Percentiles rank a stretch among this genome's conserved stretches.
phyloP scores from a whole-genome alignment of 2,329 filamentous ascomycete genomes.

The Phialophora tarda region DNA sequence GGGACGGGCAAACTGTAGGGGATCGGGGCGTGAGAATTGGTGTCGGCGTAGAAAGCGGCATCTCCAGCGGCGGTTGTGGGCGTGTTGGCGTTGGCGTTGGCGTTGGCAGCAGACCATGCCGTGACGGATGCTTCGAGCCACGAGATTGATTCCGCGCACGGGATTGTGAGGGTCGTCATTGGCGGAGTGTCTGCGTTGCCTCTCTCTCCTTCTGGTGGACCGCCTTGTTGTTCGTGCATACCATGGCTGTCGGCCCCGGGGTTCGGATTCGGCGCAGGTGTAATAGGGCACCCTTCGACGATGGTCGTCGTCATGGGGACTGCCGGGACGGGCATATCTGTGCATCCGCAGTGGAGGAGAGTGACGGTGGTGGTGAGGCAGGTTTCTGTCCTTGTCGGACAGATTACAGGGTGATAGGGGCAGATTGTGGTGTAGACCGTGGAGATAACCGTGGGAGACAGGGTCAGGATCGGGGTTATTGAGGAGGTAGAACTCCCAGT shows the following conservation, averaged over 20 bases:
- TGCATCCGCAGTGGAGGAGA: conserved; percentile 34
- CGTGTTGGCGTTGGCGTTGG: background rate
- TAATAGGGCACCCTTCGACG: conserved; percentile 1
- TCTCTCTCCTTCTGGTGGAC: background rate
- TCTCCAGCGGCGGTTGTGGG: background rate
- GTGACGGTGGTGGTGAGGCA: conserved; percentile 32
- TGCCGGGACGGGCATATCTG: conserved; percentile 20
- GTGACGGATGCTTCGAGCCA: conserved; percentile 14
- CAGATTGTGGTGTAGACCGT: conserved; percentile 36
- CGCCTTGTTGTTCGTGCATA: background rate
- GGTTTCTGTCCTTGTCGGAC: conserved; percentile 23
- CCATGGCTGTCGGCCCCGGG: background rate
- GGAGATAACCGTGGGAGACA: conserved; percentile 31
- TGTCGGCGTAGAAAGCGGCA: background rate
- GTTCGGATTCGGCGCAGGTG: background rate
- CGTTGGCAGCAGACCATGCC: conserved; percentile 13
- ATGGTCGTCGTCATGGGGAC: conserved; percentile 36
- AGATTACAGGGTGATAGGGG: conserved; percentile 16
- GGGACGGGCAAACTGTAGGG: conserved; percentile 28
- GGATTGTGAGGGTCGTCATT: conserved; percentile 33
- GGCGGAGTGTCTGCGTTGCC: background rate
- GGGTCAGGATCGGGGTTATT: background rate
- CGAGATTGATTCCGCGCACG: conserved; percentile 27
- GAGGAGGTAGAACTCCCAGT: background rate
- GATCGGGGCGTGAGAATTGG: background rate